phyloP scores from a whole-genome alignment of 306 rosid species.

The Boehmeria nivea region DNA sequence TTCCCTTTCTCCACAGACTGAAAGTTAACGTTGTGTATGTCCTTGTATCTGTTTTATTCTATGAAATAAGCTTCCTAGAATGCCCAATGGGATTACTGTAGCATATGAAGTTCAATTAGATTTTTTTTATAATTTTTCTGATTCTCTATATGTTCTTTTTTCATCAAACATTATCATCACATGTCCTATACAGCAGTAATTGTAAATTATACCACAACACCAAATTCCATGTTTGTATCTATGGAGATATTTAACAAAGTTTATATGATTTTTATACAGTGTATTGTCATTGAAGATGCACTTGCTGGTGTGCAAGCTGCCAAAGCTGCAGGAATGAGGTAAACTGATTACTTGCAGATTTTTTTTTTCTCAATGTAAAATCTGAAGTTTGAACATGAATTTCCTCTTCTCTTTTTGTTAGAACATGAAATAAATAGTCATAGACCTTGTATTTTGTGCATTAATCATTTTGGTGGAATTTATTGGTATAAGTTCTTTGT shows the following conservation, averaged over 20 bases:
- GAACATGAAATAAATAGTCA: neutral
- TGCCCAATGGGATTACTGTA: neutral
- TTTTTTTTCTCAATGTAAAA: neutral
- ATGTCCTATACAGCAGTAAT: no score
- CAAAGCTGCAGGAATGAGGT: constrained; percentile 94
- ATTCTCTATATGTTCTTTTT: no score
- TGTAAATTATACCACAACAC: no score
- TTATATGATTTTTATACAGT: constrained; percentile 41
- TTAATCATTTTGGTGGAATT: neutral
- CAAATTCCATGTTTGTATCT: no score
- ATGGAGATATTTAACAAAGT: neutral
- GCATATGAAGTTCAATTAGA: constrained; percentile 9
- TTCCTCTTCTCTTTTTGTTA: neutral
- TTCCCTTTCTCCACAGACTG: constrained; percentile 13
- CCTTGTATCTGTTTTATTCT: neutral
- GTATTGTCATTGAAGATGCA: constrained; percentile 94
- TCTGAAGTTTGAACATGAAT: constrained; percentile 9
- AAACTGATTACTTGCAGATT: constrained; percentile 8
- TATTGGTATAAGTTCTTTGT: neutral
- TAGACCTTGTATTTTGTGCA: constrained; percentile 3
- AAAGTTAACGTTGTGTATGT: neutral
- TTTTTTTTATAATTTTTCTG: neutral
- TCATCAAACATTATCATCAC: no score
- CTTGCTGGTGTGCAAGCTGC: constrained; percentile 97
- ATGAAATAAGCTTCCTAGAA: neutral